Evolutionary conservation across 805 yeast genomes (phyloP), one percentile per base, ranked within the genome.

Genomic region (Kregervanrija fluxuum): DNA sequence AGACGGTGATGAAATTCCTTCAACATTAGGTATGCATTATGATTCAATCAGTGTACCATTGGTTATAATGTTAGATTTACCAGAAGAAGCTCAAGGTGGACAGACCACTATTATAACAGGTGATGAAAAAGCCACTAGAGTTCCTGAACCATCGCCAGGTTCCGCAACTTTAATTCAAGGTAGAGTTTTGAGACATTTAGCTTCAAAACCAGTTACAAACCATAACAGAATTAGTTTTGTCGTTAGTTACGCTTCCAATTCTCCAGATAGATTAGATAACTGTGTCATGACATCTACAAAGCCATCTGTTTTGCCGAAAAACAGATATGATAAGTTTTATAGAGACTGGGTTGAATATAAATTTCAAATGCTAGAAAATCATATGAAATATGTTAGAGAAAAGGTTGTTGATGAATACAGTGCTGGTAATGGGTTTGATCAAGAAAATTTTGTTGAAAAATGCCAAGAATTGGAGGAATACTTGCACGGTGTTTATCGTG

Each of bases 121-220:
- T 3, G 65, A 65, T 46, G 61, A 57, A 13, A 47, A 45, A 15
- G 51, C 54, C 13, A 48, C 55, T 45, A 50, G 60, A 33, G 59
- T 58, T 30, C 61, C 64, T 1, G 75, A 71, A 30, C 77, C 77
- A 32, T 64, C 64, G 38, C 54, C 59, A 43, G 78, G 77, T 5
- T 65, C 67, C 53, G 75, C 71, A n/a, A 64, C 72, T 15, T 57
- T 73, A n/a, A 58, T 73, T 38, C 77, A 73, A 54, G 77, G 76
- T 8, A 61, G 74, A 43, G 60, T 70, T 32, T 54, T 73, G 22
- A 68, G 63, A 49, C 77, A 73, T 48, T 61, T 73, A 46, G 78
- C 77, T 8, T 66, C 74, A 15, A 68, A 68, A 44, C 75, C 77
- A 13, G 52, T 54, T 35, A 51, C 62, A 14, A 61, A 62, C 40